phyloP scores from a whole-genome alignment of 306 rosid species.

The Trifolium fragiferum region DNA sequence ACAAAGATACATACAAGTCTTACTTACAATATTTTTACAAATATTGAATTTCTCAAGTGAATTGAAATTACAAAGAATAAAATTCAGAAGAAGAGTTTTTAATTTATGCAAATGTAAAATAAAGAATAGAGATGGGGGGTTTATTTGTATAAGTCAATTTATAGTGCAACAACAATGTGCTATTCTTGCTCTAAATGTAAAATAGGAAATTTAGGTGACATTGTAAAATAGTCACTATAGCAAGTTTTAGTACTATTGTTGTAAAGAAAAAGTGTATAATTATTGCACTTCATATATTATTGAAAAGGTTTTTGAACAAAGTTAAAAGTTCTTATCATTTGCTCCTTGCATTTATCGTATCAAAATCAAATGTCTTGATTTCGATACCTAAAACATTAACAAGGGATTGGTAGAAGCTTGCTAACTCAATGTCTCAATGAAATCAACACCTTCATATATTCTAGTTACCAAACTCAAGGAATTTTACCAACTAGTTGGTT shows the following conservation, averaged over 20 bases:
- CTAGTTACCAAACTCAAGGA: conserved; percentile 86
- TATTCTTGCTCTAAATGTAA: conserved; percentile 45
- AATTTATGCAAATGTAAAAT: conserved; percentile 42
- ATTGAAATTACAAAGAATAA: conserved; percentile 32
- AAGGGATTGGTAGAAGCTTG: too few relatives aligned
- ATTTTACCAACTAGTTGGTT: conserved; percentile 66
- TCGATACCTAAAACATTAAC: too few relatives aligned
- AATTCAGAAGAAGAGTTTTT: not conserved
- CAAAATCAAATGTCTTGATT: not conserved
- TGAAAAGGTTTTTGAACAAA: conserved; percentile 20
- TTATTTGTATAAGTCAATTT: conserved; percentile 23
- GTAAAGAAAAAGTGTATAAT: too few relatives aligned
- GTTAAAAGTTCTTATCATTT: conserved; percentile 2
- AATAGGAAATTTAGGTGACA: conserved; percentile 1
- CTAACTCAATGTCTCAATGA: too few relatives aligned
- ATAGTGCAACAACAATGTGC: conserved; percentile 29
- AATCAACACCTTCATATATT: conserved; percentile 41
- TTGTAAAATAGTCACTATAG: conserved; percentile 38
- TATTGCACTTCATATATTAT: conserved; percentile 22
- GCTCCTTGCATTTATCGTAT: conserved; percentile 4
- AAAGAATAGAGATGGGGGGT: conserved; percentile 30
- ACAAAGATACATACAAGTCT: conserved; percentile 9
- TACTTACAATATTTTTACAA: conserved; percentile 17
- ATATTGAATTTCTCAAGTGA: conserved; percentile 16
- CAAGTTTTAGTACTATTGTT: conserved; percentile 33